Percentiles rank a stretch among this genome's conserved stretches.
phyloP scores from a whole-genome alignment of 2,329 filamentous ascomycete species.

The Trichoderma sp. region DNA sequence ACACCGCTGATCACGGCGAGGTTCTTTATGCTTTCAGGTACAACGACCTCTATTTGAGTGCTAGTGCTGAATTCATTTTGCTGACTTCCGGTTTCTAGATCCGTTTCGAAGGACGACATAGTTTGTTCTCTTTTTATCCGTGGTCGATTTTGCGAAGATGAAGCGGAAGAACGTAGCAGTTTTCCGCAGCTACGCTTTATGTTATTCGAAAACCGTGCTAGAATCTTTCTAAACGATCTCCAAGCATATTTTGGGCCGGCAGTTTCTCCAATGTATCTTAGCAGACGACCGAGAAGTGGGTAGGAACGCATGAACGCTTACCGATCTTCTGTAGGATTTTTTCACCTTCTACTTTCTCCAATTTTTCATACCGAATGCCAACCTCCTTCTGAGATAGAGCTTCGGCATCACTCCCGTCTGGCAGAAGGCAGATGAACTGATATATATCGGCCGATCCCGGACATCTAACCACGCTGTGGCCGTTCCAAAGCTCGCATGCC shows the following conservation, averaged over 20 bases:
- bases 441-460: constrained; percentile 20
- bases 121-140: background rate
- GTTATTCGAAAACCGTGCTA: background rate
- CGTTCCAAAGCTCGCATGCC: constrained; percentile 45
- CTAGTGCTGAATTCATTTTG: background rate
- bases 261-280: background rate
- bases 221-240: background rate
- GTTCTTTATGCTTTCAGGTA: too few relatives aligned
- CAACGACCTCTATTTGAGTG: too few relatives aligned
- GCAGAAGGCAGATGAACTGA: constrained; percentile 23
- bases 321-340: background rate
- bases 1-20: too few relatives aligned
- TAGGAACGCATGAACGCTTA: background rate
- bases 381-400: background rate
- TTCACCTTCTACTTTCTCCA: background rate
- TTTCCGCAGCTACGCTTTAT: background rate
- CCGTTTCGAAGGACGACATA: background rate
- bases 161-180: too few relatives aligned
- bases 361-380: background rate
- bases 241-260: background rate
- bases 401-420: background rate
- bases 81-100: background rate
- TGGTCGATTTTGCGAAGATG: background rate
- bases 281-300: background rate
- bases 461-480: constrained; percentile 33